phyloP scores from a whole-genome alignment of 768 basidiomycete genomes.

The Suillus hirtellus region DNA sequence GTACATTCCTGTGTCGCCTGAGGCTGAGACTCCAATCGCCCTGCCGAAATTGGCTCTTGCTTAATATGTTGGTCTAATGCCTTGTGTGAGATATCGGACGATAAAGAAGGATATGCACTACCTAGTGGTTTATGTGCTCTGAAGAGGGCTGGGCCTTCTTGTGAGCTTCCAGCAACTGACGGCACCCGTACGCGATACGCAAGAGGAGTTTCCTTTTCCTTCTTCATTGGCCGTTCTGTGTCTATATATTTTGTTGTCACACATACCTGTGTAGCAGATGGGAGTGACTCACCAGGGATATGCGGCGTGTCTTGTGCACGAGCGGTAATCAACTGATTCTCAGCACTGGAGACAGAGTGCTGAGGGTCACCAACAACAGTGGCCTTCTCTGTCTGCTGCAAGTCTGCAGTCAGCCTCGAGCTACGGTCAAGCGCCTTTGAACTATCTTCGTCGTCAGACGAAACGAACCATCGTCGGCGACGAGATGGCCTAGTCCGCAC shows the following conservation, averaged over 20 bases:
- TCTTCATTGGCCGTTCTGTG: neutral
- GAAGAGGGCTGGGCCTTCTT: neutral
- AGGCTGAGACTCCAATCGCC: neutral
- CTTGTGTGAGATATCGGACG: neutral
- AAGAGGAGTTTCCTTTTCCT: neutral
- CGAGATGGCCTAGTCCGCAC: neutral
- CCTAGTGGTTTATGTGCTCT: neutral
- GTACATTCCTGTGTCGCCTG: neutral
- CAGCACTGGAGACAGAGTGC: neutral
- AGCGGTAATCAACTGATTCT: neutral
- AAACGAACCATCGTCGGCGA: neutral
- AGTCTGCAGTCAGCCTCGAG: neutral
- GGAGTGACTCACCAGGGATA: neutral
- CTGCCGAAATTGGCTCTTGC: neutral
- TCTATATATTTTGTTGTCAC: neutral
- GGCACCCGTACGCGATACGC: neutral
- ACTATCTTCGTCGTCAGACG: neutral
- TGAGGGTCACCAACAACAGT: neutral
- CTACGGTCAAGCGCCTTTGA: no score
- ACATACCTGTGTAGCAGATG: neutral
- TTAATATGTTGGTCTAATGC: neutral
- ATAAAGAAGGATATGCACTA: neutral
- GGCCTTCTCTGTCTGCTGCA: neutral
- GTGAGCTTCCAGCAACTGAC: neutral
- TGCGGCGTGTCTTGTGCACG: neutral